phyloP scores from a whole-genome alignment of 2,329 filamentous ascomycete species.

The Aschersonia sp. region DNA sequence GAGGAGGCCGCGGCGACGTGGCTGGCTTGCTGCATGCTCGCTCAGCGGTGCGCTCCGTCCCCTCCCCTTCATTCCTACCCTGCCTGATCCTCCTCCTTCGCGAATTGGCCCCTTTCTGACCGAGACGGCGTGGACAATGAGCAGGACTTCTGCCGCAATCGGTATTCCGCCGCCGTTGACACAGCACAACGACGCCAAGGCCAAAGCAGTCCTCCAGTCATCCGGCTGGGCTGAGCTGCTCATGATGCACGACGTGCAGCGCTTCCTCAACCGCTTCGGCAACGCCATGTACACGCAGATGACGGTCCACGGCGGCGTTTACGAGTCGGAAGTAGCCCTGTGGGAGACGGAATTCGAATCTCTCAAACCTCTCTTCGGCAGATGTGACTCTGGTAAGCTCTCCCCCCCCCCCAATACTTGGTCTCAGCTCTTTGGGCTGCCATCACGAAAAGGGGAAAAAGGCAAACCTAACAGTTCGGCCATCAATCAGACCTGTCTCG shows the following conservation, averaged over 20 bases:
- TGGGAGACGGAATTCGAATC: slow-evolving; percentile 38
- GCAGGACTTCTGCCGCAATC: slow-evolving; percentile 22
- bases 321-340: slow-evolving; percentile 28
- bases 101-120: neutral
- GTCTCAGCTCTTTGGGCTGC: neutral
- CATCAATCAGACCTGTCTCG: slow-evolving; percentile 24
- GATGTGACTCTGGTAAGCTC: slow-evolving; percentile 28
- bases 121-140: slow-evolving; percentile 4
- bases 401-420: neutral
- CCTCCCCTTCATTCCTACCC: neutral
- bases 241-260: slow-evolving; percentile 30
- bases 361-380: slow-evolving; percentile 29
- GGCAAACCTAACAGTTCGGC: too few relatives aligned
- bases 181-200: slow-evolving; percentile 30
- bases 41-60: slow-evolving; percentile 25
- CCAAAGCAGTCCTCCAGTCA: slow-evolving; percentile 22
- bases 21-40: slow-evolving; percentile 36
- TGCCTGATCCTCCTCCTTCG: neutral
- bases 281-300: slow-evolving; percentile 31
- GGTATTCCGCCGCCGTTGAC: slow-evolving; percentile 35
- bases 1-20: slow-evolving; percentile 38
- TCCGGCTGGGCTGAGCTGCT: slow-evolving; percentile 22
- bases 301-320: slow-evolving; percentile 29
- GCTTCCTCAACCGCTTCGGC: slow-evolving; percentile 33
- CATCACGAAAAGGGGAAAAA: neutral